Evolutionary conservation across 2,329 filamentous ascomycete genomes (phyloP), one percentile per base, ranked within the genome.

Genomic region (Nigrograna mackinnonii): DNA sequence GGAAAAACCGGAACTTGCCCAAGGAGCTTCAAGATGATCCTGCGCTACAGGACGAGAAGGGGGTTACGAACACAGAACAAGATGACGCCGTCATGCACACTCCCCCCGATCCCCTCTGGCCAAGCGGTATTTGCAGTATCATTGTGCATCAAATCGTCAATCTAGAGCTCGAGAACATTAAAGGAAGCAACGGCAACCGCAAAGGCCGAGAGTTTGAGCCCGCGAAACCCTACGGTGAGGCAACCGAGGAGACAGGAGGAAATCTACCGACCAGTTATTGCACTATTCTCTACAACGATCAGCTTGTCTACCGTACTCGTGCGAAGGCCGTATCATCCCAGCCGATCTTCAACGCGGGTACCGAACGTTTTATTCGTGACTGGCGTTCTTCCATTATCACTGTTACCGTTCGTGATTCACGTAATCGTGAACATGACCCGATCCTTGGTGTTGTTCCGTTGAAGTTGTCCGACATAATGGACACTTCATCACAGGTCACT

Each of bases 311-410:
- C 75, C 91, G 92, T 61, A 97, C 92, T n/a, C 83, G 94, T 60
- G 83, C 89, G 24, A 97, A 99, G 75, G 91, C 91, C 4, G 87
- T 95, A 6, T 95, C 88, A 24, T 95, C 89, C 39, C 91, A 95
- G 66, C 94, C 94, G 2, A 96, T 97, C 51, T 97, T 96, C 79
- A 96, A 97, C 57, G 91, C 94, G 3, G 92, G 92, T 46, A 96
- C 91, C 0, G 94, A 99, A 63, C 83, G 87, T 11, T 97, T 97
- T 57, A 75, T 97, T 21, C 86, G 92, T 17, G 92, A 99, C 62
- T 99, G 94, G 94, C 81, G 90, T 50, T 94, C 89, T 14, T 80
- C 82, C 34, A 87, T 96, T 43, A 79, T 95, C 40, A 96, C 91
- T 0, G 79, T 97, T 37, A 88, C 89, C 1, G 91, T 96, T 13